Evolutionary conservation across 75 land plant species (phyloP).

Genomic region (Pinus albicaulis): DNA sequence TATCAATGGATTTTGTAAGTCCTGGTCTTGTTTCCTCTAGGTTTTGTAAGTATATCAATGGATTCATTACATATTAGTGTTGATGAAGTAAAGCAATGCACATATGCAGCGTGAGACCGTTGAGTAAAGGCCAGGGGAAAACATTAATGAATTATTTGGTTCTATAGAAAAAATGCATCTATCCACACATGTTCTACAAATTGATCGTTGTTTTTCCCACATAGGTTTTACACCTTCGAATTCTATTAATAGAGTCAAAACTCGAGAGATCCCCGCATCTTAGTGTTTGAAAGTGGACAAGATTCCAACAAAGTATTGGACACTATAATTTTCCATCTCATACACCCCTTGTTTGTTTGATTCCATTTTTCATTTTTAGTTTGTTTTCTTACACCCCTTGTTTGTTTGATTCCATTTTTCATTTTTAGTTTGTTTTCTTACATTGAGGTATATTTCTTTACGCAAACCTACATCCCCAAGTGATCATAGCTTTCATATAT

Average conservation of each 20-base stretch:
- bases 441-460: neutral
- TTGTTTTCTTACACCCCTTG: neutral
- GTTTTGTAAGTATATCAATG: neutral
- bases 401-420: neutral
- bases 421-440: neutral
- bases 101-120: neutral
- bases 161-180: conserved; percentile 33
- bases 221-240: conserved; percentile 27
- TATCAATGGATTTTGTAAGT: too few species aligned
- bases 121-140: neutral
- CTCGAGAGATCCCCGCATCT: conserved; percentile 14
- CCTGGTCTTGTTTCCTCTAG: too few species aligned
- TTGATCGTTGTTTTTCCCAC: conserved; percentile 12
- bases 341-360: neutral
- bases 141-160: conserved; percentile 1
- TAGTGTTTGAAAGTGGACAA: conserved; percentile 18
- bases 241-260: conserved; percentile 18
- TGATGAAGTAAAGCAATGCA: neutral
- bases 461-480: neutral
- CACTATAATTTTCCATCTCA: neutral
- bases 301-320: neutral
- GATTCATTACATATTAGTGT: neutral
- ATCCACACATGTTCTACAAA: conserved; percentile 22
- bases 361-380: neutral
- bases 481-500: neutral